Conservation (phyloP, 805 yeast genomes). For the Pichia exigua region DNA sequence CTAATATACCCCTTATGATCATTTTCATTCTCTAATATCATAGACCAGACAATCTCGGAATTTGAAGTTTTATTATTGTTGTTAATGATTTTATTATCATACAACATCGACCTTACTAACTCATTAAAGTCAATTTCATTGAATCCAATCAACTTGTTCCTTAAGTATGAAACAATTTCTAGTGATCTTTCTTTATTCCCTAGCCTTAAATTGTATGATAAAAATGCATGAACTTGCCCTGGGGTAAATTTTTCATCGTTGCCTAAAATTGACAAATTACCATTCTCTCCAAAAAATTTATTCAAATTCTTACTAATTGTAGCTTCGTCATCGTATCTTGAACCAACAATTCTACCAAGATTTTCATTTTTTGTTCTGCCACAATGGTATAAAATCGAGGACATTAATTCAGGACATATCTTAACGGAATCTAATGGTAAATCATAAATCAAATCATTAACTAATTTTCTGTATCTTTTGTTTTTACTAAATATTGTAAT, state of each 20-base stretch:
- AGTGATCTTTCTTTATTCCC: constrained; percentile 23
- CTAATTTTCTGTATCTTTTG: constrained; percentile 21
- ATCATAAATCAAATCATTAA: constrained; percentile 20
- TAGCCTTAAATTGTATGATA: constrained; percentile 21
- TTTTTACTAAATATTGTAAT: constrained; percentile 25
- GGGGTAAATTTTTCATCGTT: constrained; percentile 19
- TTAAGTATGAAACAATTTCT: constrained; percentile 23
- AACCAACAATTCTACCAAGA: constrained; percentile 21
- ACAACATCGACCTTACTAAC: constrained; percentile 22
- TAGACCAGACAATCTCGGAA: constrained; percentile 21
- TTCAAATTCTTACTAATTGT: constrained; percentile 5
- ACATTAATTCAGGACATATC: constrained; percentile 28
- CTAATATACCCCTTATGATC: constrained; percentile 13
- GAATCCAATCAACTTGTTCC: constrained; percentile 20
- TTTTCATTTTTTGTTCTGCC: constrained; percentile 20
- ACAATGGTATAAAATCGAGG: constrained; percentile 25
- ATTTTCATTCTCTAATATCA: constrained; percentile 15
- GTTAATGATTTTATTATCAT: constrained; percentile 3
- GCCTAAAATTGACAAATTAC: constrained; percentile 7
- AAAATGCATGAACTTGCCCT: constrained; percentile 25
- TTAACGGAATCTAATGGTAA: constrained; percentile 29
- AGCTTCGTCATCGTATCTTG: constrained; percentile 18
- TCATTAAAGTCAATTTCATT: constrained; percentile 26
- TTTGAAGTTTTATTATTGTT: constrained; percentile 3
- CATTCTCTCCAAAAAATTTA: constrained; percentile 6